phyloP scores from a whole-genome alignment of 768 basidiomycete species.

The Dictyophora rubrovolvata region DNA sequence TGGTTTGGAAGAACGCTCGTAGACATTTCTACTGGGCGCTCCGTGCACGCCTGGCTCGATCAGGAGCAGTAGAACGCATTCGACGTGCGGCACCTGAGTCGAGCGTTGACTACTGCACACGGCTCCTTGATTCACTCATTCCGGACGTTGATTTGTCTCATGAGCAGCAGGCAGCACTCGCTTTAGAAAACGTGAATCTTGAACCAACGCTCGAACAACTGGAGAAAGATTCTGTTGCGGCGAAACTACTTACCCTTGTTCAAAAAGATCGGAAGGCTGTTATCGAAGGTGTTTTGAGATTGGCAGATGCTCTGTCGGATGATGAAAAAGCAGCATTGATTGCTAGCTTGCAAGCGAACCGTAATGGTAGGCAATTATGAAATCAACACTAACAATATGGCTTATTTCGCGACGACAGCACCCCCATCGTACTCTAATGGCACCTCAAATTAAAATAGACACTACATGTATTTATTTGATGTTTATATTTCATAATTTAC shows the following conservation, averaged over 20 bases:
- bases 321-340: conserved; percentile 62
- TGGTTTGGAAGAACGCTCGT: conserved; percentile 81
- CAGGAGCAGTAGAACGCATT: conserved; percentile 51
- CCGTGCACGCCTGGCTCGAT: conserved; percentile 69
- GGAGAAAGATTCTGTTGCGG: conserved; percentile 57
- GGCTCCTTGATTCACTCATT: conserved; percentile 51
- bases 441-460: background rate
- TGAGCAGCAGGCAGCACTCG: conserved; percentile 48
- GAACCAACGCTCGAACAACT: conserved; percentile 52
- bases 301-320: conserved; percentile 61
- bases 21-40: conserved; percentile 92
- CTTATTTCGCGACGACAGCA: background rate
- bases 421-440: conserved; percentile 10
- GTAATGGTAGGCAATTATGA: background rate
- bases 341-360: conserved; percentile 38
- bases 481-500: background rate
- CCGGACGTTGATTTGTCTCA: conserved; percentile 39
- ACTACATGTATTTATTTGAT: background rate
- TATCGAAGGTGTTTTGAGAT: conserved; percentile 58
- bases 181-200: conserved; percentile 64
- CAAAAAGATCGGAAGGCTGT: conserved; percentile 72
- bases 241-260: conserved; percentile 53
- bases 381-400: background rate
- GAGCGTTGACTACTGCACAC: conserved; percentile 53
- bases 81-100: conserved; percentile 64